Percentiles rank a stretch among this genome's conserved stretches.
These are phyloP conservation scores for Mesembryanthemum crystallinum DNA, from an alignment of 148 eudicot genomes.

Conservation along the genomic window DNA sequence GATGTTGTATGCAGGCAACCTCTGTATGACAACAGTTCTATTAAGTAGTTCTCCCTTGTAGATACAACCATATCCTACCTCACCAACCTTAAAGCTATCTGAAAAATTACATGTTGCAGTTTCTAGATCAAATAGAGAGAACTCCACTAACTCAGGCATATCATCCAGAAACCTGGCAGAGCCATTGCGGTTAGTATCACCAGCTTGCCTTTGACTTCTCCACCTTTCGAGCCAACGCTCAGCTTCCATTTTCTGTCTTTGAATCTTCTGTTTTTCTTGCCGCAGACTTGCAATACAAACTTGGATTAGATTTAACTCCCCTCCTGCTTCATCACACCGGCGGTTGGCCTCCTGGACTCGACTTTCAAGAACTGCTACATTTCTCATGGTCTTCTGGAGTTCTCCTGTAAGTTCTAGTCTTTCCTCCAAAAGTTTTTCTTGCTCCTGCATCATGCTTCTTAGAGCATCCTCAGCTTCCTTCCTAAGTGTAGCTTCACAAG, in stretches of 20 bases:
- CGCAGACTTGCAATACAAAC: constrained; percentile 44
- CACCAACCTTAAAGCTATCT: constrained; percentile 66
- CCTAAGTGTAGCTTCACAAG: constrained; percentile 45
- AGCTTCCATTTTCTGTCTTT: constrained; percentile 59
- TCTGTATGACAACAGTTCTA: constrained; percentile 68
- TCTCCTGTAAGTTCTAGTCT: constrained; percentile 42
- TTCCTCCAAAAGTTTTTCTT: constrained; percentile 52
- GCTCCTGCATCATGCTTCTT: constrained; percentile 44
- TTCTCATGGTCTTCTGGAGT: constrained; percentile 63
- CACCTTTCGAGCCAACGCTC: constrained; percentile 70
- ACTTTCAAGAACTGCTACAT: constrained; percentile 59
- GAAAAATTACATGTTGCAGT: constrained; percentile 81
- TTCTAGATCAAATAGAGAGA: constrained; percentile 61
- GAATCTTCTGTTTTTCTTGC: constrained; percentile 60
- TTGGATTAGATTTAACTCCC: constrained; percentile 58
- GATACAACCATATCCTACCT: constrained; percentile 55
- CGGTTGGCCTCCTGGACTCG: constrained; percentile 62
- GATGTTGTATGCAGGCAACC: constrained; percentile 51
- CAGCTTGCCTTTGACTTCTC: constrained; percentile 50
- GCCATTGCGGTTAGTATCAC: constrained; percentile 28
- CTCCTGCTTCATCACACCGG: constrained; percentile 58
- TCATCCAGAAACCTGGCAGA: constrained; percentile 32
- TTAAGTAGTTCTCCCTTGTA: constrained; percentile 79
- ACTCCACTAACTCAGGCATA: constrained; percentile 46
- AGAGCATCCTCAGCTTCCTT: constrained; percentile 59